Percentiles rank a stretch among this genome's conserved stretches.
Evolutionary conservation across 345 rosid species (phyloP).

Genomic region (Euphorbia tirucalli): DNA sequence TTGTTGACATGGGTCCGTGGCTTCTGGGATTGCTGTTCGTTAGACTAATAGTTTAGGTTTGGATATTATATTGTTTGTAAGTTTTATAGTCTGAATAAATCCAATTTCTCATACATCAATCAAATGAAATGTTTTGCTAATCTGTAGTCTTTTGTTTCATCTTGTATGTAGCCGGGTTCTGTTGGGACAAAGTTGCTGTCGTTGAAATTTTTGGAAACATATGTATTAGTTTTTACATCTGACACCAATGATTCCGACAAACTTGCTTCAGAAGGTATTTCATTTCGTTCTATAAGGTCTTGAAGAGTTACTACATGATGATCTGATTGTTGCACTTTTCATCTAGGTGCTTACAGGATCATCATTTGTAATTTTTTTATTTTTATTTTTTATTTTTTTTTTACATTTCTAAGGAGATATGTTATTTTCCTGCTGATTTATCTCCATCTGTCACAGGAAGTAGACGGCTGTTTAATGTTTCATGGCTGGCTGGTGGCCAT

Average conservation of each 20-base stretch:
- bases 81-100: background rate
- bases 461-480: slow-evolving; percentile 56
- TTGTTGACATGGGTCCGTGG: background rate
- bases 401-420: background rate
- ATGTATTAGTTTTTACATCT: slow-evolving; percentile 68
- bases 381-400: too few species aligned
- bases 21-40: background rate
- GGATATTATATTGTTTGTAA: background rate
- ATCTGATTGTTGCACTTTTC: slow-evolving; percentile 9
- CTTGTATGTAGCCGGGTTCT: slow-evolving; percentile 64
- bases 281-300: slow-evolving; percentile 6
- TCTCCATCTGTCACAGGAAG: slow-evolving; percentile 43
- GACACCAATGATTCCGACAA: slow-evolving; percentile 61
- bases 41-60: slow-evolving; percentile 1
- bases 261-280: slow-evolving; percentile 58
- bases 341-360: background rate
- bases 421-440: slow-evolving; percentile 18
- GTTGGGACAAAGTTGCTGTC: slow-evolving; percentile 72
- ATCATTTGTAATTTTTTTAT: background rate
- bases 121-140: slow-evolving; percentile 16
- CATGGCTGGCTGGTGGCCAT: slow-evolving; percentile 72
- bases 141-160: slow-evolving; percentile 5
- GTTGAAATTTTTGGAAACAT: slow-evolving; percentile 85
- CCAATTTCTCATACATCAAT: background rate
- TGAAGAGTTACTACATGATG: background rate